Percentiles rank a stretch among this genome's conserved stretches.
phyloP scores from a whole-genome alignment of 2,329 filamentous ascomycete genomes.

The Xylariaceae sp. region DNA sequence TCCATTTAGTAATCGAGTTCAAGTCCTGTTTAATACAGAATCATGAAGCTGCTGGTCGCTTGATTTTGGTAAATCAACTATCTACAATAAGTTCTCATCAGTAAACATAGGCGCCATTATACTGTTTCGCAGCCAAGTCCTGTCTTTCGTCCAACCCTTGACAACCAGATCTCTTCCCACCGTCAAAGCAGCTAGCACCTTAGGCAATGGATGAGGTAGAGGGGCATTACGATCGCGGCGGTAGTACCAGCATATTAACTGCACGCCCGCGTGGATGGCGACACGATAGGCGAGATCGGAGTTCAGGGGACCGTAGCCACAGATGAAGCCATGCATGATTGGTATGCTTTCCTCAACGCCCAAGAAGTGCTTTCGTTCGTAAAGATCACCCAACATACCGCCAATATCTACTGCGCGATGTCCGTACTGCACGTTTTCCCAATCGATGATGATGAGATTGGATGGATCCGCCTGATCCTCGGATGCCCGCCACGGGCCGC shows the following conservation, averaged over 20 bases:
- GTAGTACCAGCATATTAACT: constrained; percentile 32
- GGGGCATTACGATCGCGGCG: constrained; percentile 9
- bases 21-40: no score
- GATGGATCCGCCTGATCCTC: constrained; percentile 6
- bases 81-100: constrained; percentile 1
- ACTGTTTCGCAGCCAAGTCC: constrained; percentile 3
- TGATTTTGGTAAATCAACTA: not conserved
- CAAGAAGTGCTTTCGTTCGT: constrained; percentile 36
- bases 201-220: constrained; percentile 1
- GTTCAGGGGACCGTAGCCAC: constrained; percentile 33
- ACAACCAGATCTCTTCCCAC: constrained; percentile 12
- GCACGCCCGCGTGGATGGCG: constrained; percentile 38
- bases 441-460: constrained; percentile 39
- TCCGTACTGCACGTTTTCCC: constrained; percentile 39
- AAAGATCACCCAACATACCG: constrained; percentile 40
- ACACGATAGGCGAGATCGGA: constrained; percentile 37
- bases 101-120: constrained; percentile 5
- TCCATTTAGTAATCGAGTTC: no score
- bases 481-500: not conserved
- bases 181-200: constrained; percentile 1
- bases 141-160: constrained; percentile 13
- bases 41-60: not conserved
- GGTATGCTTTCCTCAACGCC: constrained; percentile 25
- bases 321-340: constrained; percentile 33
- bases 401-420: constrained; percentile 37